Percentiles rank a stretch among this genome's conserved stretches.
Evolutionary conservation across 768 basidiomycete genomes (phyloP).

Genomic region (Pilatotrama ljubarskyi): DNA sequence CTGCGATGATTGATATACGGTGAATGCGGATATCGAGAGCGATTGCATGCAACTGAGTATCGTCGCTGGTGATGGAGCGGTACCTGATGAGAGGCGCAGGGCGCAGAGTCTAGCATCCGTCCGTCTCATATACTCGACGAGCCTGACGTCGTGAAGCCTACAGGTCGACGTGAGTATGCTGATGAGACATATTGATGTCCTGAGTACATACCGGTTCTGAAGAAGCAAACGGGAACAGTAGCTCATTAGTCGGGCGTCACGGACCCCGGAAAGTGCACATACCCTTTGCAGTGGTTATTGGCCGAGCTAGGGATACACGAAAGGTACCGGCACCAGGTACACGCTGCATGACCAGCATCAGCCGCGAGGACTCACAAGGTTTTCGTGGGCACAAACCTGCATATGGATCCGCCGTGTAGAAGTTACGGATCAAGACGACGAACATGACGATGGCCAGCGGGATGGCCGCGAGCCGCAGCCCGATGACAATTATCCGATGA

Average conservation of each 20-base stretch:
- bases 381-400: slow-evolving; percentile 53
- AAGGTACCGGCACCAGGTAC: slow-evolving; percentile 84
- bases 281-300: slow-evolving; percentile 67
- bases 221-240: not conserved
- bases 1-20: too few species aligned
- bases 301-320: slow-evolving; percentile 82
- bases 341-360: slow-evolving; percentile 49
- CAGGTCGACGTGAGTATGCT: not conserved
- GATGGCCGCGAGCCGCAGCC: slow-evolving; percentile 68
- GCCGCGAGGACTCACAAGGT: not conserved
- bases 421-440: slow-evolving; percentile 82
- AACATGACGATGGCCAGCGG: slow-evolving; percentile 79
- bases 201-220: slow-evolving; percentile 16
- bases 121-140: slow-evolving; percentile 2
- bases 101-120: not conserved
- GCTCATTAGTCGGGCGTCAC: not conserved
- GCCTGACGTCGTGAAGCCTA: slow-evolving; percentile 14
- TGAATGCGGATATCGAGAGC: too few species aligned
- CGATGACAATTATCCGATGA: slow-evolving; percentile 73
- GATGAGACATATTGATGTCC: not conserved
- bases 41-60: not conserved
- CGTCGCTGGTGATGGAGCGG: not conserved
- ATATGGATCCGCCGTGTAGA: slow-evolving; percentile 86
- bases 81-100: too few species aligned
- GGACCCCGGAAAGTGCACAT: slow-evolving; percentile 13